A percentile compares a stretch with the other conserved stretches of the same genome.
Evolutionary conservation across 129 eudicot genomes (phyloP).

Genomic region (Rutidosis leptorrhynchoides): DNA sequence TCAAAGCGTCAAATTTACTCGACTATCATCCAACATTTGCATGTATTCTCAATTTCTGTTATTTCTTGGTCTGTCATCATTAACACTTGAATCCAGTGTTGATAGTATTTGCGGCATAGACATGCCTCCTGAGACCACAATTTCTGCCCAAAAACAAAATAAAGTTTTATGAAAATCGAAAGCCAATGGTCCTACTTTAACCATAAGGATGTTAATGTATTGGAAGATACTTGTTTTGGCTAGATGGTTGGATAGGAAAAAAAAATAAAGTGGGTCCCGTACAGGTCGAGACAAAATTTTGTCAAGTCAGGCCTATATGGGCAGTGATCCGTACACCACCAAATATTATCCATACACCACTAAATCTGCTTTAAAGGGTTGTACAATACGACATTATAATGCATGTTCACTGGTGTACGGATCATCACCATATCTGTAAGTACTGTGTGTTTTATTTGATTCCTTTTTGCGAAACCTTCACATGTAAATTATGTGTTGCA

Average conservation of each 20-base stretch:
- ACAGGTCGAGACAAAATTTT: not conserved
- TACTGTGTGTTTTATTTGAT: not conserved
- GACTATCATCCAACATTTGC: not conserved
- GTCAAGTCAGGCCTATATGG: too few species aligned
- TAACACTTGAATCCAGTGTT: conserved; percentile 50
- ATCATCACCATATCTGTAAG: too few species aligned
- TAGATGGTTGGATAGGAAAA: not conserved
- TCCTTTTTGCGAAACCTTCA: not conserved
- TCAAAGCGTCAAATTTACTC: conserved; percentile 4
- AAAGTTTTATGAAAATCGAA: not conserved
- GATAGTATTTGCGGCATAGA: conserved; percentile 92
- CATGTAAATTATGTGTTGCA: not conserved
- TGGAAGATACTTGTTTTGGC: not conserved
- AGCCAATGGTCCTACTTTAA: not conserved
- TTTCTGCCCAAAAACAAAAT: conserved; percentile 46
- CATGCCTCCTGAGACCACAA: conserved; percentile 98
- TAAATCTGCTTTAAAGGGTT: too few species aligned
- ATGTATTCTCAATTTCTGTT: conserved; percentile 39
- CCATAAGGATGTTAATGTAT: not conserved
- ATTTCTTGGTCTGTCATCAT: conserved; percentile 51
- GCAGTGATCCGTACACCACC: too few species aligned
- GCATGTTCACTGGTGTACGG: too few species aligned
- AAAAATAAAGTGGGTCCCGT: not conserved
- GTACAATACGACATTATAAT: too few species aligned
- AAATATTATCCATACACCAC: too few species aligned